Evolutionary conservation across 106 monocot species (phyloP), one percentile per base, ranked within the genome.

Genomic region (Platanthera guangdongensis): DNA sequence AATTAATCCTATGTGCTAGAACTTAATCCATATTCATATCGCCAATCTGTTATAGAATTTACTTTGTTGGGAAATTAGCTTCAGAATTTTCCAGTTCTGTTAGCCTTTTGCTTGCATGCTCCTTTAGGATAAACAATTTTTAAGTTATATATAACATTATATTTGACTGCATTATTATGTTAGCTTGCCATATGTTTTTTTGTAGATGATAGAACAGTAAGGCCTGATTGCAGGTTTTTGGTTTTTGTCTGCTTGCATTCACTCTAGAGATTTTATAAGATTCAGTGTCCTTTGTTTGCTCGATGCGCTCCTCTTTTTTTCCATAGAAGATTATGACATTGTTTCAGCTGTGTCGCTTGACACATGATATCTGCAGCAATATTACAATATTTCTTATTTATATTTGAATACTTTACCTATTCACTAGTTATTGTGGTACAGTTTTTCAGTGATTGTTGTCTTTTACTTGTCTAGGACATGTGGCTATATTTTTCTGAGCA

Each of bases 401-500:
- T 60, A 60, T 60, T 60, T 60, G 21, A 60, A 60, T 60, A 60
- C 1, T 60, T 60, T 8, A 57, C 6, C 57, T 57, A 14, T 12
- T 57, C 57, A 57, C 57, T 57, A 16, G 21, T 60, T 1, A 21
- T 11, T 60, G 19, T 8, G 7, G 67, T 67, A 12, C 39, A 67
- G 2, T 4, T 22, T 72, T 72, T 19, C 11, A 72, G 51, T 51
- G 9, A 51, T 11, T 7, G 10, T 68, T 75, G 57, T 2, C 47
- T 81, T 7, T 16, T 79, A 49, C 47, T 81, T 84, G 68, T 67
- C 60, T 81, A 97, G 96, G 96, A 97, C 52, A 93, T 93, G 93
- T 97, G 96, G 96, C 51, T 97, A 6, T 97, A 93, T 89, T 76
- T 93, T 25, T 91, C 96, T 32, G 96, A 93, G 19, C 74, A 87